phyloP scores from a whole-genome alignment of 2,329 filamentous ascomycete genomes.

The Aspergillus aculeatinus region DNA sequence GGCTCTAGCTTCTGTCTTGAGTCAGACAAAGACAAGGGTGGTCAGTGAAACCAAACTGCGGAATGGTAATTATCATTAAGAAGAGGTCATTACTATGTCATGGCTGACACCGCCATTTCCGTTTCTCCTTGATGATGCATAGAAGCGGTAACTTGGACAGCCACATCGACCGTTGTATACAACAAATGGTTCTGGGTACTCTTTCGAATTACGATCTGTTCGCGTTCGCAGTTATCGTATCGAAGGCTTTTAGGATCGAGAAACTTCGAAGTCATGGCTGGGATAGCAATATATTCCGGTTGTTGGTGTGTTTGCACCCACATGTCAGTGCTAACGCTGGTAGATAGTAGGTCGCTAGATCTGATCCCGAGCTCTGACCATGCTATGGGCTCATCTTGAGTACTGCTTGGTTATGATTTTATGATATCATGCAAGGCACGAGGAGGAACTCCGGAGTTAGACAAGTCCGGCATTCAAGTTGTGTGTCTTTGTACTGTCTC shows the following conservation, averaged over 20 bases:
- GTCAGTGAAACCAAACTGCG: background rate
- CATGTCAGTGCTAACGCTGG: too few species aligned
- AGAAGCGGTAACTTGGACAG: background rate
- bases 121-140: background rate
- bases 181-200: too few species aligned
- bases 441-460: background rate
- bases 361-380: too few species aligned
- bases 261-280: too few species aligned
- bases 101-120: background rate
- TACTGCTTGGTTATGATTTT: background rate
- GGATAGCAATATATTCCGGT: too few species aligned
- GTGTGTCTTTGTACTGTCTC: background rate
- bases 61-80: background rate
- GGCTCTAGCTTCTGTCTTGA: background rate
- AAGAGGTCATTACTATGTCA: background rate
- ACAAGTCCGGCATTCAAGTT: background rate
- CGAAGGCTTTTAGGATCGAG: too few species aligned
- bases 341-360: too few species aligned
- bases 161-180: too few species aligned
- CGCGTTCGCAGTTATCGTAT: too few species aligned
- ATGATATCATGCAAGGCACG: background rate
- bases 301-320: too few species aligned
- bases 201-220: too few species aligned
- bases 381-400: background rate
- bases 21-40: background rate